Conservation (phyloP, 768 basidiomycete species). For the Clavaria fumosa region DNA sequence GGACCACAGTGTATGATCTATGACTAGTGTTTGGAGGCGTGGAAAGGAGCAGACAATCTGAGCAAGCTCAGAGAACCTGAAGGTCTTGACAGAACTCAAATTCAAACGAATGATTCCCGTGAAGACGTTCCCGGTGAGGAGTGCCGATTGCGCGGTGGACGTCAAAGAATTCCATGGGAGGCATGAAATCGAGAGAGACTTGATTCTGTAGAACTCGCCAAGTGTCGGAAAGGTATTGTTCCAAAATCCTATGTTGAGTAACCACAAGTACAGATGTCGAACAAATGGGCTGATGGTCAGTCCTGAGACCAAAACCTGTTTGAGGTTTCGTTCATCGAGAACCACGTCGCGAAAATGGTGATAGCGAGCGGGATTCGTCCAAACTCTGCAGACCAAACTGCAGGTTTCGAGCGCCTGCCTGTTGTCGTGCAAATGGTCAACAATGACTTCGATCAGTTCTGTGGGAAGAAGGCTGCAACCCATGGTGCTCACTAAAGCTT, state of each 20-base stretch:
- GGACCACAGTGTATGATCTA: not conserved
- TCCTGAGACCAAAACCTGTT: not conserved
- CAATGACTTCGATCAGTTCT: too few species aligned
- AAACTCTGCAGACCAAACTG: too few species aligned
- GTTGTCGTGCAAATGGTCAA: too few species aligned
- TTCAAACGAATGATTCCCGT: constrained; percentile 1
- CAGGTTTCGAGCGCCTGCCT: too few species aligned
- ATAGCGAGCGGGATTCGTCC: constrained; percentile 1
- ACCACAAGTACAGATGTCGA: not conserved
- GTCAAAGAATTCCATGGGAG: not conserved
- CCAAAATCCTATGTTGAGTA: not conserved
- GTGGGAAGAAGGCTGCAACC: too few species aligned
- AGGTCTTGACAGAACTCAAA: not conserved
- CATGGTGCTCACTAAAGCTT: too few species aligned
- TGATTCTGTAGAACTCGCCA: not conserved
- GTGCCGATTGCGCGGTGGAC: not conserved
- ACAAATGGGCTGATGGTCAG: too few species aligned
- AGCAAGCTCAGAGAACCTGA: not conserved
- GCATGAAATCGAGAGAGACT: not conserved
- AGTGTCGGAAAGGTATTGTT: not conserved
- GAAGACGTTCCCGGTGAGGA: not conserved
- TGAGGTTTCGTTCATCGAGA: not conserved
- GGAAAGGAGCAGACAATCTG: not conserved
- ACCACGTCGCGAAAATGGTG: not conserved
- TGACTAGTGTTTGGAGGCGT: not conserved